Evolutionary conservation across 2,329 filamentous ascomycete species (phyloP), one percentile per base, ranked within the genome.

Genomic region (Dactylellina sp.): DNA sequence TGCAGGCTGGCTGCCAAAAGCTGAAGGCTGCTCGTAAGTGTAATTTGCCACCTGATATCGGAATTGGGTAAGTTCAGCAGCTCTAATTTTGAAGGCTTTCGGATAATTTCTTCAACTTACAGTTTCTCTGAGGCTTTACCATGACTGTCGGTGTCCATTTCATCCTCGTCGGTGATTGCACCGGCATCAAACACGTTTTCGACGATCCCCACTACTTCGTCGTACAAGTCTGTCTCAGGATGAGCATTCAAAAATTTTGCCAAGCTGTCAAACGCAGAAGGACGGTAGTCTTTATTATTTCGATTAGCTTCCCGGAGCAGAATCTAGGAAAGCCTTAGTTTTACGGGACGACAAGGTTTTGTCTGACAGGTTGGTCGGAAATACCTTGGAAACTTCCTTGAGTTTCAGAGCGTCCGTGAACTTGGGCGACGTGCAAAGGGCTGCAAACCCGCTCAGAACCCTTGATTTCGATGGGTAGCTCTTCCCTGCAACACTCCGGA

Each of bases 401-500:
- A 74, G 56, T 57, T 66, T 66, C 22, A 20, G 55, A 18, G 50
- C 6, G 20, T 74, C 61, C n/a, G 28, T 53, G 39, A 74, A 74
- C 24, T 66, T 65, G 28, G 70, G 70, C 46, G 70, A 74, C 20
- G 22, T 66, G 56, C 70, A 74, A 35, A 98, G 95, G 68, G 88
- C 86, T 2, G 92, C 89, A 80, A 95, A 92, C 4, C 91, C 89
- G 46, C 88, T 85, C 1, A 98, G 84, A 32, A 99, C 87, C 77
- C 88, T 89, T 81, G 97, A 93, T 80, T 99, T 99, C 20, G 92
- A 92, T 0, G 90, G 86, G 85, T 97, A 99, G 0, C 93, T 97
- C 84, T 97, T 98, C 11, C 96, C 88, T 1, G 88, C 87, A 42
- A 98, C 82, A 0, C 91, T 88, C 79, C 90, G 92, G 76, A 97